These are phyloP conservation scores for Pseudogymnoascus sp. DNA, from an alignment of 2,329 filamentous ascomycete genomes.

Conservation along the genomic window DNA sequence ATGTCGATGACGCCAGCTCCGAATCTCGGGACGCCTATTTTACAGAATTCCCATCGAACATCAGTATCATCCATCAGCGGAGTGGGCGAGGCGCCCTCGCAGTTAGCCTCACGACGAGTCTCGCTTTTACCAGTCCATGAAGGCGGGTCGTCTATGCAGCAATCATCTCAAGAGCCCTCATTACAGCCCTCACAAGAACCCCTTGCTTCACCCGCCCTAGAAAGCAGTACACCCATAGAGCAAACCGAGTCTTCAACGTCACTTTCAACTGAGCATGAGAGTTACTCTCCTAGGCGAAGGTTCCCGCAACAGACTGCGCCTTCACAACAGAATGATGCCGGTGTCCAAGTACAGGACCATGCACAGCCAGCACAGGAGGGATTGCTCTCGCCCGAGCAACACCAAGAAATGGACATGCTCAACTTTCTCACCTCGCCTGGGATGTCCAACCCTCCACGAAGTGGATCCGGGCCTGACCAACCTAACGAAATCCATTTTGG, in stretches of 20 bases:
- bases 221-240: neutral
- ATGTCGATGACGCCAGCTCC: neutral
- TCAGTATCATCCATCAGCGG: neutral
- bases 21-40: neutral
- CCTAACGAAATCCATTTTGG: conserved; percentile 55
- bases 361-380: neutral
- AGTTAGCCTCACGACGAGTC: neutral
- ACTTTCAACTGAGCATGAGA: neutral
- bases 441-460: neutral
- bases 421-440: conserved; percentile 24
- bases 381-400: conserved; percentile 7
- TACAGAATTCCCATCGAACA: neutral
- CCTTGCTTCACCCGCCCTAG: neutral
- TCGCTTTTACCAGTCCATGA: neutral
- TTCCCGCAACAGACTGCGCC: neutral
- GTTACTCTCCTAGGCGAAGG: neutral
- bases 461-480: neutral
- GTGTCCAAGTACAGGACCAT: neutral
- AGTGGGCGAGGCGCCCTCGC: neutral
- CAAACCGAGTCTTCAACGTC: neutral
- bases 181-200: neutral
- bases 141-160: neutral
- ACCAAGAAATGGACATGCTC: conserved; percentile 21
- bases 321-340: neutral
- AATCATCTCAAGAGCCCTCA: neutral